phyloP scores from a whole-genome alignment of 352 stramenopile species.

The Globisporangium yorkense region DNA sequence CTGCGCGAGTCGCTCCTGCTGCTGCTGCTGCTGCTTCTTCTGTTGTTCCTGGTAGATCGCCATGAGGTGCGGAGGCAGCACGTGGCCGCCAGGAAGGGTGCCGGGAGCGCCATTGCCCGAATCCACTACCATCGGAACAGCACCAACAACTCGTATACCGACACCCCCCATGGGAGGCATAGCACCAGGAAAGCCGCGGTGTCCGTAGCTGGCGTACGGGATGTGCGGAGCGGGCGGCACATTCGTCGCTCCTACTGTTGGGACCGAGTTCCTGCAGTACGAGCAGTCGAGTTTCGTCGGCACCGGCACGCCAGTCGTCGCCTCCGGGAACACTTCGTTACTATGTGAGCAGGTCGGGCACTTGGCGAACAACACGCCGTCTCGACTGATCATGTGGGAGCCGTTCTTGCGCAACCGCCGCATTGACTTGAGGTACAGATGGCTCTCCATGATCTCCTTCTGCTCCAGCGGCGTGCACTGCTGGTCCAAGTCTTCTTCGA shows the following conservation, averaged over 20 bases:
- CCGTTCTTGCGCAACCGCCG: slow-evolving; percentile 29
- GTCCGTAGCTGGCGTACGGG: slow-evolving; percentile 1
- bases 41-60: slow-evolving; percentile 21
- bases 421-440: slow-evolving; percentile 71
- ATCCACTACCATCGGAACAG: background rate
- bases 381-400: slow-evolving; percentile 31
- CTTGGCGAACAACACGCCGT: slow-evolving; percentile 40
- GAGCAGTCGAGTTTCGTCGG: slow-evolving; percentile 58
- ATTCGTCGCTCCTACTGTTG: slow-evolving; percentile 30
- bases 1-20: background rate
- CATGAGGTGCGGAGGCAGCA: slow-evolving; percentile 21
- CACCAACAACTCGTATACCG: background rate
- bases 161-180: background rate
- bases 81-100: background rate
- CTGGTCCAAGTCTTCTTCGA: slow-evolving; percentile 83
- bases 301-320: slow-evolving; percentile 50
- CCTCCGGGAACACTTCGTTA: slow-evolving; percentile 63
- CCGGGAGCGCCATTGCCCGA: background rate
- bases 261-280: slow-evolving; percentile 46
- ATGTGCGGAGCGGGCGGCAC: slow-evolving; percentile 15
- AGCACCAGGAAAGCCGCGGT: background rate
- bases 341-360: slow-evolving; percentile 48
- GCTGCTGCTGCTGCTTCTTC: slow-evolving; percentile 5
- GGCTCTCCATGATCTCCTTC: slow-evolving; percentile 63
- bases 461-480: slow-evolving; percentile 65